These are phyloP conservation scores for Choricystis sp. DNA, from an alignment of 139 green algal genomes.

Conservation along the genomic window DNA sequence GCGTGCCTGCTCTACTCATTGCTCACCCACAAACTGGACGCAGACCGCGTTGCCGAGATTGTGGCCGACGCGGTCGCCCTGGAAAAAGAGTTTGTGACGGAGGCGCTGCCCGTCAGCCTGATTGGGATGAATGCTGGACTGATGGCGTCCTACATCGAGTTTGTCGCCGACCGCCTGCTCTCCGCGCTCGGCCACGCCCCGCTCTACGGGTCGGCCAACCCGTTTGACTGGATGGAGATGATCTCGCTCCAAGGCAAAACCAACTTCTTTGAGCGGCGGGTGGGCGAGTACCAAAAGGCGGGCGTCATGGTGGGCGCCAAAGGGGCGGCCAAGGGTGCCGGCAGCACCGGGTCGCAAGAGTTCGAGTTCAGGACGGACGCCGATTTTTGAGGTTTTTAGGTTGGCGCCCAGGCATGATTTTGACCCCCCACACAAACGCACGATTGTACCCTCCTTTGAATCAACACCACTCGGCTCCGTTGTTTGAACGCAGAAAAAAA, in stretches of 20 bases:
- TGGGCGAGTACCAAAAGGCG: constrained; percentile 67
- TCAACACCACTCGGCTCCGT: no score
- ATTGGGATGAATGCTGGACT: constrained; percentile 58
- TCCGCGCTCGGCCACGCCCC: constrained; percentile 32
- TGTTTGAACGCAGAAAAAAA: no score
- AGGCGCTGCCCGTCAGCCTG: constrained; percentile 35
- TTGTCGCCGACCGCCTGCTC: constrained; percentile 59
- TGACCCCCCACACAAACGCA: no score
- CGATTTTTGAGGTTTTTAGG: background rate
- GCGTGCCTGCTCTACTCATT: constrained; percentile 46
- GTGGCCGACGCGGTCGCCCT: constrained; percentile 45
- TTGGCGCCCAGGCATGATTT: no score
- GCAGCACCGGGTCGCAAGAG: background rate
- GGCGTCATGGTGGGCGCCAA: constrained; percentile 50
- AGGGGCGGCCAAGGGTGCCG: background rate
- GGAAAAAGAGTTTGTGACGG: constrained; percentile 50
- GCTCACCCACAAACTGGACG: constrained; percentile 16
- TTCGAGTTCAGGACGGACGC: background rate
- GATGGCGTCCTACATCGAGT: constrained; percentile 58
- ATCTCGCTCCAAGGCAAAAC: constrained; percentile 72
- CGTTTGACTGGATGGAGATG: constrained; percentile 80
- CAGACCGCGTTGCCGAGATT: constrained; percentile 24
- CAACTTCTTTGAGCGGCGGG: constrained; percentile 75
- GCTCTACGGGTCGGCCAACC: constrained; percentile 50
- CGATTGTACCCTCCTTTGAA: no score